Evolutionary conservation across 805 yeast species (phyloP), one percentile per base, ranked within the genome.

Genomic region (Saccharomycopsis olivae): DNA sequence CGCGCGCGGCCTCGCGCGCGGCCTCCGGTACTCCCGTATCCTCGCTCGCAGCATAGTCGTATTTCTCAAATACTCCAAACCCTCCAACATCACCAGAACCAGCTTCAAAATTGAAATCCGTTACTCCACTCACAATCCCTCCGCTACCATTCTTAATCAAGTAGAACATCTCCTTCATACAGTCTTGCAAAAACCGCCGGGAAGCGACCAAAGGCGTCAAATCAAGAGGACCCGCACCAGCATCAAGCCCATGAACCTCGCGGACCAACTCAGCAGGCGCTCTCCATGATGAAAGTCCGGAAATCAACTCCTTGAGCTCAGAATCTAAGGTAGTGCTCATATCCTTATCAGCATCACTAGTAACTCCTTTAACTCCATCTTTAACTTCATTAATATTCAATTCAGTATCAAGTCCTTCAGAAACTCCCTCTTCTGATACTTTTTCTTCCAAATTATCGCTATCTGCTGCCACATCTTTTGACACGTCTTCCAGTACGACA

Each of bases 151-250:
- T 43, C 36, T 43, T 46, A 15, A 46, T 43, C 47, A 49, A 47
- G 34, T 48, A 50, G 21, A 53, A 42, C 29, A 54, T 51, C 27
- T 56, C 59, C 15, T 49, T 51, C 57, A 55, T 53, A 24, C 53
- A 39, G 27, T 43, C 40, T 33, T 55, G 51, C 29, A 56, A 38
- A 31, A 52, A 55, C 15, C 52, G 47, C 35, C 57, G 48, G 0
- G 59, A 56, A 13, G 49, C 38, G 5, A 47, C 43, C 17, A 56
- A 37, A 5, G 56, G 49, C 2, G 47, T 39, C 10, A 45, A 32
- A 27, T 47, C 48, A 4, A 47, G 14, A 6, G 43, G 15, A 23
- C 29, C 39, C 19, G 33, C 33, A 19, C 36, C 32, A 11, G 40
- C 30, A 24, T 31, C 19, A 5, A 46, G 17, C 11, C 38, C 43